These are phyloP conservation scores for Salix udensis DNA, from an alignment of 345 rosid species.

Conservation along the genomic window DNA sequence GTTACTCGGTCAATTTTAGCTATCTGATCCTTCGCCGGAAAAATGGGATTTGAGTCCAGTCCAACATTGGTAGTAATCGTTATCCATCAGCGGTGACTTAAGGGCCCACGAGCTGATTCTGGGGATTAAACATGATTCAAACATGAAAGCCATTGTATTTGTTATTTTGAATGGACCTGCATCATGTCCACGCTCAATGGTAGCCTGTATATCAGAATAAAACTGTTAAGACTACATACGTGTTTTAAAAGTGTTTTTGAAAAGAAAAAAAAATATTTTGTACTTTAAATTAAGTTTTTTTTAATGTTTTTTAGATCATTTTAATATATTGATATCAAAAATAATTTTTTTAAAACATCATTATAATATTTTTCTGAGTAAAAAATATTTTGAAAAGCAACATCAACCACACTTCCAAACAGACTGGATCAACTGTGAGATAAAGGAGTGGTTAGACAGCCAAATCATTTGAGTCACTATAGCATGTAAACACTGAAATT, in stretches of 20 bases:
- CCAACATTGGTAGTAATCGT: constrained; percentile 90
- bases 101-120: constrained; percentile 84
- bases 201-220: constrained; percentile 43
- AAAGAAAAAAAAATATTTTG: too few species aligned
- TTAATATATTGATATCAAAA: too few species aligned
- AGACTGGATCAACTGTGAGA: neutral
- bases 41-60: constrained; percentile 88
- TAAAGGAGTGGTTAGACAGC: neutral
- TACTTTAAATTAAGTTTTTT: too few species aligned
- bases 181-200: constrained; percentile 54
- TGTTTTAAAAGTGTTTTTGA: neutral
- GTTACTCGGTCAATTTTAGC: constrained; percentile 7
- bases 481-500: neutral
- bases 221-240: too few species aligned
- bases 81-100: constrained; percentile 65
- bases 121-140: constrained; percentile 84
- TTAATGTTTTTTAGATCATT: too few species aligned
- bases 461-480: neutral
- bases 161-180: constrained; percentile 61
- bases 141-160: constrained; percentile 93
- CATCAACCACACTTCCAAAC: too few species aligned
- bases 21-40: constrained; percentile 23
- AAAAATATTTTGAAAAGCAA: too few species aligned
- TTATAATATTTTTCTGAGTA: too few species aligned
- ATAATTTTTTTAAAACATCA: too few species aligned